Base-by-base conservation (phyloP, 495 filamentous ascomycete species). In the Penicillium desertorum region DNA sequence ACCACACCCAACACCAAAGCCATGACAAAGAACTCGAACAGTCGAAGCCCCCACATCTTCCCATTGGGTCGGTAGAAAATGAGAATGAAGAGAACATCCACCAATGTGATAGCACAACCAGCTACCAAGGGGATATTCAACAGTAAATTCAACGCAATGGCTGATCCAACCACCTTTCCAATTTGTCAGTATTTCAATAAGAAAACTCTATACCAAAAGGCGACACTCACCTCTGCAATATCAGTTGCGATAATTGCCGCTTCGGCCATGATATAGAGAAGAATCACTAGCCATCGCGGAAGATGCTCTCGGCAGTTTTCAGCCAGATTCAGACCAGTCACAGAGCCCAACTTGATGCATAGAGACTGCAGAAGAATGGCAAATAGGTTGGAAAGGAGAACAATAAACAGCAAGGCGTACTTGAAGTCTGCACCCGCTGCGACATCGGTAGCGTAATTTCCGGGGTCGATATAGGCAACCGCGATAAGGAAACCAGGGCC, bases 111-210 rank as follows among this genome's bases (percentile, higher is more conserved):
- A 23, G 89, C 91, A 65, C 92, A 96, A 27, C 92, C 92, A 12
- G 89, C 91, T 2, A 94, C 87, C 3, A 96, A 76, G 1, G 92
- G 92, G 7, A 96, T 80, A 23, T 90, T 80, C 9, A 91, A 74
- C 4, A 96, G 81, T 12, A 96, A 72, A 64, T 96, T 94, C 54
- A 96, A 77, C n/a, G 89, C 89, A 65, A 96, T 96, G 3, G 92
- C 91, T 2, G 89, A 92, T 39, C 92, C 92, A 59, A 96, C 90
- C 36, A 96, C 90, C 88, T 90, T 56, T 27, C 19, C 41, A 37
- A 17, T 8, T 22, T n/a, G 34, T 65, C 45, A 57, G 56, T 37
- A 23, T 3, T 1, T 14, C n/a, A 7, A 42, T 30, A 7, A 17
- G 7, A 19, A n/a, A 27, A 1, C 5, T 14, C 19, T n/a, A 44